Conservation (phyloP, 192 early-diverging fungal species). For the Umbelopsis vinacea region DNA sequence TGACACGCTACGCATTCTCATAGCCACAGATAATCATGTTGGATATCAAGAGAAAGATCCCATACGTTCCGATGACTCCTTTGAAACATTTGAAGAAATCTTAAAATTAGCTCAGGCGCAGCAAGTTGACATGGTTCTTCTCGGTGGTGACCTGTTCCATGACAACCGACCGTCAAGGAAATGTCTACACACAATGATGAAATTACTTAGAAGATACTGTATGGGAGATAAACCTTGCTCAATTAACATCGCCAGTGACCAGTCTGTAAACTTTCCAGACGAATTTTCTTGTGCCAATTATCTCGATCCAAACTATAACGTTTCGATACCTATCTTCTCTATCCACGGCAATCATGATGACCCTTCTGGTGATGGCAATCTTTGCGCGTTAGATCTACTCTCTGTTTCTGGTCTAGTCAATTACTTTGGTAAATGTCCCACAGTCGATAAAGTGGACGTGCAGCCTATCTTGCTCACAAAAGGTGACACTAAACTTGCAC, state of each 20-base stretch:
- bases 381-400: slow-evolving; percentile 85
- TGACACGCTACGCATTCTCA: slow-evolving; percentile 63
- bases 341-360: slow-evolving; percentile 99
- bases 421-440: slow-evolving; percentile 84
- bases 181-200: slow-evolving; percentile 70
- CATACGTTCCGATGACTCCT: slow-evolving; percentile 82
- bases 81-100: slow-evolving; percentile 89
- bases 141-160: slow-evolving; percentile 97
- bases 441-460: slow-evolving; percentile 78
- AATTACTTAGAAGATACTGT: slow-evolving; percentile 68
- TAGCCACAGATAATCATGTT: slow-evolving; percentile 95
- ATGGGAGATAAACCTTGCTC: slow-evolving; percentile 69
- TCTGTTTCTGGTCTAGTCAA: slow-evolving; percentile 83
- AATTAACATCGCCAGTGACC: slow-evolving; percentile 81
- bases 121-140: slow-evolving; percentile 87
- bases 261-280: slow-evolving; percentile 68
- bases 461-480: slow-evolving; percentile 85
- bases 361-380: slow-evolving; percentile 81
- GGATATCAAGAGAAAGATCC: slow-evolving; percentile 93
- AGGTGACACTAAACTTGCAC: slow-evolving; percentile 72
- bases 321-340: slow-evolving; percentile 87
- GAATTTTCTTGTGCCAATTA: slow-evolving; percentile 79
- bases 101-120: slow-evolving; percentile 68
- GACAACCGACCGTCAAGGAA: slow-evolving; percentile 90
- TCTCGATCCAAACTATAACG: slow-evolving; percentile 85